A percentile compares a stretch with the other conserved stretches of the same genome.
Evolutionary conservation across 1,139 yeast species (phyloP).

Genomic region (Candida neerlandica): DNA sequence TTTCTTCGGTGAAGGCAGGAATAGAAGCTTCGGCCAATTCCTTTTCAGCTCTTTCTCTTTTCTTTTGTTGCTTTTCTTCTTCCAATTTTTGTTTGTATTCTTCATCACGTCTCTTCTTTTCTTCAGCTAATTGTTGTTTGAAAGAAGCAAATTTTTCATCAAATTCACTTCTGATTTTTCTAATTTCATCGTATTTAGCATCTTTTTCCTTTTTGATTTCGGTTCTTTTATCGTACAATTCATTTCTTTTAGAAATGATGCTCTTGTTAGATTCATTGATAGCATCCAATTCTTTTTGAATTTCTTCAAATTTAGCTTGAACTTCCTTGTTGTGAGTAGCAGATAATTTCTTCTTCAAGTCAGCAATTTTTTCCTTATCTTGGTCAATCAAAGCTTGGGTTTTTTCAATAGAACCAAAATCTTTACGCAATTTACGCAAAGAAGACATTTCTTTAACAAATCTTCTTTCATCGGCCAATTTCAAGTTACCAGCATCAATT

Average conservation of each 20-base stretch:
- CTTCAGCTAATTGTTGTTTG: conserved; percentile 68
- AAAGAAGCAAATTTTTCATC: conserved; percentile 73
- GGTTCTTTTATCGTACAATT: conserved; percentile 65
- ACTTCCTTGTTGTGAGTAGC: conserved; percentile 65
- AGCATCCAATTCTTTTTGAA: conserved; percentile 64
- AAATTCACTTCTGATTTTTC: conserved; percentile 65
- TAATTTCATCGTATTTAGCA: conserved; percentile 63
- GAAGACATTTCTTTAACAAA: conserved; percentile 82
- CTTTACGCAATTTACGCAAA: conserved; percentile 80
- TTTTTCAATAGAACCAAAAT: conserved; percentile 72
- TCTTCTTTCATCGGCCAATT: conserved; percentile 91
- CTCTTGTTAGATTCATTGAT: conserved; percentile 63
- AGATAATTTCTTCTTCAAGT: conserved; percentile 69
- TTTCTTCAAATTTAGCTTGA: conserved; percentile 59
- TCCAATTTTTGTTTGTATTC: conserved; percentile 59
- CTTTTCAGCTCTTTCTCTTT: conserved; percentile 66
- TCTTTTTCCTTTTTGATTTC: conserved; percentile 72
- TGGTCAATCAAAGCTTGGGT: conserved; percentile 79
- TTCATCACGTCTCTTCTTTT: conserved; percentile 70
- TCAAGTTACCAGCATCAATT: conserved; percentile 78
- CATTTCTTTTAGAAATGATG: conserved; percentile 66
- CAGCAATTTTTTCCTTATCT: conserved; percentile 76
- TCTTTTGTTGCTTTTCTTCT: conserved; percentile 62
- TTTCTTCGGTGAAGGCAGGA: conserved; percentile 84
- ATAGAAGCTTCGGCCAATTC: conserved; percentile 67